Conservation (phyloP, 192 early-diverging fungal genomes). For the Haplosporangium gracile region DNA sequence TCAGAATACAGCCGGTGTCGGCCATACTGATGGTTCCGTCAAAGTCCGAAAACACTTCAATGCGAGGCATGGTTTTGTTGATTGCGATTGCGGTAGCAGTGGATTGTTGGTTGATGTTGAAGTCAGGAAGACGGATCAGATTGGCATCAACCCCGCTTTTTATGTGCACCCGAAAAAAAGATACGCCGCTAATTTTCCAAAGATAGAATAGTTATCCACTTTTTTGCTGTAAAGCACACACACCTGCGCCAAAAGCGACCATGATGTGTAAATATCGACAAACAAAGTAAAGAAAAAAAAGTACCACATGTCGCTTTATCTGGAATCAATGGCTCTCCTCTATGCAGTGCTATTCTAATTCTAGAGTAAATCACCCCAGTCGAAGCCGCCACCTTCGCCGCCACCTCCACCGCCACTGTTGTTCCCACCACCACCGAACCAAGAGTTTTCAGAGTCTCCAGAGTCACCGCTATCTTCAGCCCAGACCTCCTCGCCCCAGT, state of each 20-base stretch:
- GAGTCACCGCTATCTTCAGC: slow-evolving; percentile 34
- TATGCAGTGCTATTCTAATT: not conserved
- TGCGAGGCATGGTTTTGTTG: slow-evolving; percentile 33
- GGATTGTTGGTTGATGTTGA: not conserved
- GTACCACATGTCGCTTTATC: not conserved
- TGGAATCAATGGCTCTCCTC: not conserved
- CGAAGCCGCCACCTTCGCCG: slow-evolving; percentile 30
- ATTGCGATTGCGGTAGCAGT: not conserved
- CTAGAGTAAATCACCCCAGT: slow-evolving; percentile 39
- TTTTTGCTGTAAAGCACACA: not conserved
- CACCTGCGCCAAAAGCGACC: no score
- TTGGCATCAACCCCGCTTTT: not conserved
- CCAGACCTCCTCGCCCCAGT: slow-evolving; percentile 62
- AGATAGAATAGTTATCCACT: not conserved
- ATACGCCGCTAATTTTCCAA: not conserved
- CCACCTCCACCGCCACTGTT: slow-evolving; percentile 12
- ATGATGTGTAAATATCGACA: not conserved
- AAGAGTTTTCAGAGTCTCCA: slow-evolving; percentile 32
- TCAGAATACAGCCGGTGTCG: slow-evolving; percentile 65
- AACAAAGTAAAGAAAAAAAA: not conserved
- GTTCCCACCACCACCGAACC: slow-evolving; percentile 28
- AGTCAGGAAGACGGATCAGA: not conserved
- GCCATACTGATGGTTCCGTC: slow-evolving; percentile 66
- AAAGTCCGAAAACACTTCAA: slow-evolving; percentile 69
- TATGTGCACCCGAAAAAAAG: not conserved